Evolutionary conservation across 371 early-diverging fungal species (phyloP).

Genomic region (Mucor racemosus): DNA sequence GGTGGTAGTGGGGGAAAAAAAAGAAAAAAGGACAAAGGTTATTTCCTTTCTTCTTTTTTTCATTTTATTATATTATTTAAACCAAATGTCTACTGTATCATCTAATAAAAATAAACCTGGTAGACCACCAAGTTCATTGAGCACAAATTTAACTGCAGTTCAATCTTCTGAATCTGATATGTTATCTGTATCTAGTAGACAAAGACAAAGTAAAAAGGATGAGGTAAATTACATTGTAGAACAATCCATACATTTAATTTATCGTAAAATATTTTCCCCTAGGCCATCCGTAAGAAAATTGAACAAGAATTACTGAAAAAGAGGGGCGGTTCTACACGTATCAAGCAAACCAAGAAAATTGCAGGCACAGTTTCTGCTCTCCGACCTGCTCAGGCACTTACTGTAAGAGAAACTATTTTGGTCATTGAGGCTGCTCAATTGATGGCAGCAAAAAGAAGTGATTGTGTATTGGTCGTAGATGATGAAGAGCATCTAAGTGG

Average conservation of each 20-base stretch:
- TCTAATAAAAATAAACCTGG: constrained; percentile 26
- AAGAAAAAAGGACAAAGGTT: not conserved
- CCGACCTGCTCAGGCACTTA: constrained; percentile 87
- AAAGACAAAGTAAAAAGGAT: constrained; percentile 52
- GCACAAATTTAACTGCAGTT: constrained; percentile 5
- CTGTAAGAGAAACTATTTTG: constrained; percentile 86
- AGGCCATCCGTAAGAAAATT: constrained; percentile 81
- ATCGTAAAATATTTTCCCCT: not conserved
- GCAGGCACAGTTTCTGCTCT: constrained; percentile 93
- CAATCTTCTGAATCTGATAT: constrained; percentile 25
- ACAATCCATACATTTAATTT: not conserved
- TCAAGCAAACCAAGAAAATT: constrained; percentile 48
- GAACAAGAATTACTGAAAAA: constrained; percentile 77
- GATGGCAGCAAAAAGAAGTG: constrained; percentile 97
- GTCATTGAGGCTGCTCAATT: constrained; percentile 95
- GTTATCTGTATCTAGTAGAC: constrained; percentile 39
- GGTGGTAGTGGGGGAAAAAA: not conserved
- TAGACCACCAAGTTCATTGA: constrained; percentile 18
- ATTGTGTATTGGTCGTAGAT: constrained; percentile 92
- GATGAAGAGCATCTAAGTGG: constrained; percentile 91
- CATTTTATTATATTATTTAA: not conserved
- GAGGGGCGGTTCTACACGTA: constrained; percentile 43
- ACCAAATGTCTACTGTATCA: constrained; percentile 23
- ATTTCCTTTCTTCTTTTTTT: constrained; percentile 1
- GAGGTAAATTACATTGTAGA: constrained; percentile 31